phyloP scores from a whole-genome alignment of 2,329 filamentous ascomycete genomes.

The Lachnellula hyalina region DNA sequence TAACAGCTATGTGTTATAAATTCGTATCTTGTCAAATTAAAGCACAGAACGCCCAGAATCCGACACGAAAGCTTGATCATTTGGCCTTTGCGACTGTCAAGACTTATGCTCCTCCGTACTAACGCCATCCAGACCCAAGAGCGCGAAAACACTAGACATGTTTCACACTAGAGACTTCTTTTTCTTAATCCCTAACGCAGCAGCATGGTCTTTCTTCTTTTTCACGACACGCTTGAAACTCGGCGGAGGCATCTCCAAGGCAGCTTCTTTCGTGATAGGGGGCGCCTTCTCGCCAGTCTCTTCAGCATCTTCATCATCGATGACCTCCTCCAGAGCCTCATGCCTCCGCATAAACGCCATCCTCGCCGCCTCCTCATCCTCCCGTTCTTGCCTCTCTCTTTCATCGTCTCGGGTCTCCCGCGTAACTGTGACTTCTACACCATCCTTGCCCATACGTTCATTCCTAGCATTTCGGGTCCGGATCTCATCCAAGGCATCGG shows the following conservation, averaged over 20 bases:
- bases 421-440: conserved; percentile 53
- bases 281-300: conserved; percentile 27
- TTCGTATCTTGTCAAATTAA: no score
- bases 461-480: conserved; percentile 84
- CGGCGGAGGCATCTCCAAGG: conserved; percentile 47
- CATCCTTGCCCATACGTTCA: conserved; percentile 68
- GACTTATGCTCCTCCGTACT: no score
- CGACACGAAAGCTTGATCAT: no score
- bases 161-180: conserved; percentile 55
- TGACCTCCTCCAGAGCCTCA: conserved; percentile 30
- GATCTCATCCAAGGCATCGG: conserved; percentile 93
- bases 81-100: no score
- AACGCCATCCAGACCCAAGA: no score
- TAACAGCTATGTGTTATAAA: no score
- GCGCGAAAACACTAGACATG: background rate
- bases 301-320: conserved; percentile 28
- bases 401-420: conserved; percentile 52
- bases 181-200: conserved; percentile 81
- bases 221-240: conserved; percentile 74
- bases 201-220: conserved; percentile 78
- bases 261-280: conserved; percentile 33
- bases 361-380: conserved; percentile 77
- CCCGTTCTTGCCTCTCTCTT: conserved; percentile 62
- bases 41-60: no score
- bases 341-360: conserved; percentile 59